Evolutionary conservation across 129 eudicot genomes (phyloP).

Genomic region (Tanacetum coccineum): DNA sequence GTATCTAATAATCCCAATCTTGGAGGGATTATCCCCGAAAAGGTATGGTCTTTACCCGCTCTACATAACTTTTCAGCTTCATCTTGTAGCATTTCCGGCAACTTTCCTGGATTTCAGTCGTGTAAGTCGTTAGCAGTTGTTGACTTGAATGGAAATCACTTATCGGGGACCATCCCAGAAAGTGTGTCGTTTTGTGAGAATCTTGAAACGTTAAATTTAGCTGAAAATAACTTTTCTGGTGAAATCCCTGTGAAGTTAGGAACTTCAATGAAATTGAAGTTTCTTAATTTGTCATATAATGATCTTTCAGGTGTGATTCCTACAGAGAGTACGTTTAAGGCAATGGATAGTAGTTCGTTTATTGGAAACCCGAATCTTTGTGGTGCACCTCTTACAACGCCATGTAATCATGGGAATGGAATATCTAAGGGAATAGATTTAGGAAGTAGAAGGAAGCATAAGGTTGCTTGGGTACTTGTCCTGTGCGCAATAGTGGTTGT

Average conservation of each 20-base stretch:
- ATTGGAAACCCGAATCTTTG: conserved; percentile 78
- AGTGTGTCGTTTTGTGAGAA: conserved; percentile 49
- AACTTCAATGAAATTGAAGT: conserved; percentile 42
- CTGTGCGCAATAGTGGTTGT: conserved; percentile 53
- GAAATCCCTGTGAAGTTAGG: conserved; percentile 48
- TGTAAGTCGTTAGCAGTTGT: conserved; percentile 55
- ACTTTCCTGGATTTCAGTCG: conserved; percentile 54
- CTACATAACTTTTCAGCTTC: conserved; percentile 71
- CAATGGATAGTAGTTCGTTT: conserved; percentile 73
- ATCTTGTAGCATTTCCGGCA: conserved; percentile 69
- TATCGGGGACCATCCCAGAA: conserved; percentile 57
- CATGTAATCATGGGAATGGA: conserved; percentile 46
- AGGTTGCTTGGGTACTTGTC: conserved; percentile 80
- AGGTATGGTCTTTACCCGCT: conserved; percentile 59
- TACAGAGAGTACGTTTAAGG: conserved; percentile 32
- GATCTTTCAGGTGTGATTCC: conserved; percentile 83
- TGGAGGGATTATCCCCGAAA: conserved; percentile 66
- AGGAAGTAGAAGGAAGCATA: conserved; percentile 62
- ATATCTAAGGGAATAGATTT: conserved; percentile 42
- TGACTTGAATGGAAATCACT: conserved; percentile 51
- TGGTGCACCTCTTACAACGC: conserved; percentile 63
- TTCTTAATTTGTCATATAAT: conserved; percentile 69
- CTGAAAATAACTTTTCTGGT: conserved; percentile 62
- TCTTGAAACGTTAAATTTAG: conserved; percentile 51
- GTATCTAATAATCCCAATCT: conserved; percentile 71